phyloP scores from a whole-genome alignment of 345 rosid genomes.

The Salix brachista region DNA sequence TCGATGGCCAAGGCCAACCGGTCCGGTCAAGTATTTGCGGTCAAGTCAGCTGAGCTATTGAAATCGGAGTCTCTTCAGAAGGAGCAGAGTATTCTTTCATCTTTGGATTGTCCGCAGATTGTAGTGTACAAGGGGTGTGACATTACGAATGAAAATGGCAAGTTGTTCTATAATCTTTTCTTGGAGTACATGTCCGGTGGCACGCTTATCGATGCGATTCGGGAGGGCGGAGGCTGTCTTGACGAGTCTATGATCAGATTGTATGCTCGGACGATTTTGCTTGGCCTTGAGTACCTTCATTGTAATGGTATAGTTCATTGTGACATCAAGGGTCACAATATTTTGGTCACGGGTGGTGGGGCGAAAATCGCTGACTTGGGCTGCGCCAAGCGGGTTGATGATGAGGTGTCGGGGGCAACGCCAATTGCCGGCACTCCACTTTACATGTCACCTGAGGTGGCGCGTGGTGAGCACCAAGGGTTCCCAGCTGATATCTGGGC shows the following conservation, averaged over 20 bases:
- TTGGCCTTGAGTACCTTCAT: constrained; percentile 56
- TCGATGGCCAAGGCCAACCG: constrained; percentile 24
- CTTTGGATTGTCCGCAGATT: constrained; percentile 48
- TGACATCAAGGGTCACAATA: constrained; percentile 59
- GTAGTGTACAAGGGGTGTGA: constrained; percentile 61
- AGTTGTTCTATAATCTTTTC: constrained; percentile 47
- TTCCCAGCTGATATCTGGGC: constrained; percentile 61
- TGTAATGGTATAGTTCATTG: constrained; percentile 61
- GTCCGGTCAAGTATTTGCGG: constrained; percentile 45
- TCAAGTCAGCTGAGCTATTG: constrained; percentile 45
- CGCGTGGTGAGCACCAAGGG: constrained; percentile 50
- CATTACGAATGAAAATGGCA: constrained; percentile 47
- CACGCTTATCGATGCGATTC: constrained; percentile 45
- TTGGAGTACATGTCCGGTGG: constrained; percentile 69
- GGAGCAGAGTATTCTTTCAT: constrained; percentile 40
- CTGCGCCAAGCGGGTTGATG: constrained; percentile 38
- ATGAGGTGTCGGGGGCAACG: not conserved
- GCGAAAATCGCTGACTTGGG: constrained; percentile 63
- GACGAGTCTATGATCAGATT: constrained; percentile 40
- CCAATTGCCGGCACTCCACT: constrained; percentile 44
- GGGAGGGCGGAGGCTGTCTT: constrained; percentile 33
- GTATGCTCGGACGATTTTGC: constrained; percentile 42
- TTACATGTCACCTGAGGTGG: constrained; percentile 72
- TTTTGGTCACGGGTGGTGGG: constrained; percentile 37
- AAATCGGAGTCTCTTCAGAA: constrained; percentile 32